Conservation (phyloP, 805 yeast genomes). For the Metschnikowia arizonensis region DNA sequence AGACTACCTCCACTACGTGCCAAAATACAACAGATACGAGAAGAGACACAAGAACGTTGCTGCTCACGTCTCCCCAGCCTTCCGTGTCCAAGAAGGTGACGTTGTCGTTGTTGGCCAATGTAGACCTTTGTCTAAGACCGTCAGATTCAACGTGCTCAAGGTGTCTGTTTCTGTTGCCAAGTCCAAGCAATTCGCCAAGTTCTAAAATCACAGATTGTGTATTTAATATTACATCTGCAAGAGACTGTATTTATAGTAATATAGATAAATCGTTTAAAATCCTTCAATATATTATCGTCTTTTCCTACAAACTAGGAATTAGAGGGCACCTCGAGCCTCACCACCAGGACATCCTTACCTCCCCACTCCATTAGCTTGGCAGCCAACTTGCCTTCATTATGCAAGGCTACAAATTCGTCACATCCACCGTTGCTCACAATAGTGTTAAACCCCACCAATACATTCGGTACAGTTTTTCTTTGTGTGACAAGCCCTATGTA, state of each 20-base stretch:
- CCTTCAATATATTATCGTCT: no score
- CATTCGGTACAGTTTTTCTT: slow-evolving; percentile 19
- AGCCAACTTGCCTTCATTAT: slow-evolving; percentile 52
- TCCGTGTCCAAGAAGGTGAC: slow-evolving; percentile 99
- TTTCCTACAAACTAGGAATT: slow-evolving; percentile 30
- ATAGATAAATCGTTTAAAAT: not conserved
- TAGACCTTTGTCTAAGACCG: slow-evolving; percentile 99
- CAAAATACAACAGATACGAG: slow-evolving; percentile 99
- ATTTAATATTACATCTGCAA: slow-evolving; percentile 21
- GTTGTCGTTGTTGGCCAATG: slow-evolving; percentile 99
- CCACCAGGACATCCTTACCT: slow-evolving; percentile 45
- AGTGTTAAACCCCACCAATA: slow-evolving; percentile 14
- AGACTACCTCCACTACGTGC: slow-evolving; percentile 99
- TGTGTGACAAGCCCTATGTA: slow-evolving; percentile 46
- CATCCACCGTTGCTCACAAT: slow-evolving; percentile 74
- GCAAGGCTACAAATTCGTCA: slow-evolving; percentile 70
- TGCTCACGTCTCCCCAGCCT: slow-evolving; percentile 99
- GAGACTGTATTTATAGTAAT: slow-evolving; percentile 2
- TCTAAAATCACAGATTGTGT: slow-evolving; percentile 49
- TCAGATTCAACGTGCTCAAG: slow-evolving; percentile 98
- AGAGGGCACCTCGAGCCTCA: slow-evolving; percentile 54
- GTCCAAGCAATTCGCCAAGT: slow-evolving; percentile 94
- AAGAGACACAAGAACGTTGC: slow-evolving; percentile 99
- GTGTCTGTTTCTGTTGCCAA: slow-evolving; percentile 86
- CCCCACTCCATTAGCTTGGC: slow-evolving; percentile 61